Evolutionary conservation across 306 rosid genomes (phyloP).

Genomic region (Neltuma alba): DNA sequence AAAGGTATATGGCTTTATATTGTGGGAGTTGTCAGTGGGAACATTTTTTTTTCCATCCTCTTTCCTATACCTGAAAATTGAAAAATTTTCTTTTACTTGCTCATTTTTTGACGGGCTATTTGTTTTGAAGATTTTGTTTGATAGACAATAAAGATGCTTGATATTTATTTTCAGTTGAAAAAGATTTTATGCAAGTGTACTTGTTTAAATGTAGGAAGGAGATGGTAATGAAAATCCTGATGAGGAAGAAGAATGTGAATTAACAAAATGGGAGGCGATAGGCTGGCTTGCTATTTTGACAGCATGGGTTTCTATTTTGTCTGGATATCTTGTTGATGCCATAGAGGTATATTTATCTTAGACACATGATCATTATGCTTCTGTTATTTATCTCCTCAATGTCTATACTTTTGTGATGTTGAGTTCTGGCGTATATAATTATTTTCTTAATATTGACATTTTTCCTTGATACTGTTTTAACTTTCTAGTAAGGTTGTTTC

Average conservation of each 20-base stretch:
- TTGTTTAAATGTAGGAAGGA: conserved; percentile 45
- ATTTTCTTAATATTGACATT: background rate
- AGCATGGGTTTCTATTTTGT: conserved; percentile 76
- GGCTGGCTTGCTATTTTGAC: conserved; percentile 88
- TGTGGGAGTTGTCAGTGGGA: background rate
- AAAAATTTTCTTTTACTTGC: background rate
- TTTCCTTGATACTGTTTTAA: background rate
- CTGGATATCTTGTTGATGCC: conserved; percentile 90
- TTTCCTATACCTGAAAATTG: background rate
- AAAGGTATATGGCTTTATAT: background rate
- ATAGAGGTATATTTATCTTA: conserved; percentile 56
- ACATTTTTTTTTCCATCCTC: background rate
- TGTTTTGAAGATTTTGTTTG: background rate
- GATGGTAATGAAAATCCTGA: conserved; percentile 45
- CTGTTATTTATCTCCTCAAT: conserved; percentile 7
- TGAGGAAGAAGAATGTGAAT: conserved; percentile 63
- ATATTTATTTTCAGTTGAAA: conserved; percentile 4
- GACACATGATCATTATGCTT: conserved; percentile 22
- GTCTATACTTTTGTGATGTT: conserved; percentile 19
- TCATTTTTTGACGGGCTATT: background rate
- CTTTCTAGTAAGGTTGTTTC: background rate
- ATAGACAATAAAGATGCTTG: background rate
- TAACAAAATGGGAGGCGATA: conserved; percentile 80
- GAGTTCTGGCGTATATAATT: background rate
- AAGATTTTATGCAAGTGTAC: conserved; percentile 17